These are phyloP conservation scores for Kluyveromyces aestuarii DNA, from an alignment of 805 yeast species.

Conservation along the genomic window DNA sequence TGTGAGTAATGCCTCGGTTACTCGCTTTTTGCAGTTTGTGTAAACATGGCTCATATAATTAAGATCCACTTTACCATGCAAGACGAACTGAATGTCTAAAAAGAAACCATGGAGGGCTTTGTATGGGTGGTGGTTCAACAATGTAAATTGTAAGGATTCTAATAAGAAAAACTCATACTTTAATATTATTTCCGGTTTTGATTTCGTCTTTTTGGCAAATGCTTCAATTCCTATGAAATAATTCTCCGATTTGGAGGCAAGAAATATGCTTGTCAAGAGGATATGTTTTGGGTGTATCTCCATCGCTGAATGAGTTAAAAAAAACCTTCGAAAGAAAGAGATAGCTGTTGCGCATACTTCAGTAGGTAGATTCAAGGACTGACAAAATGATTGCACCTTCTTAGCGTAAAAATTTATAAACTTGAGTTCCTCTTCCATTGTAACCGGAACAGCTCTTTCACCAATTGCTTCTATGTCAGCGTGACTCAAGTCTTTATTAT, in stretches of 20 bases:
- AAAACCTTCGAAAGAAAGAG: conserved; percentile 73
- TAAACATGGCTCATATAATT: conserved; percentile 58
- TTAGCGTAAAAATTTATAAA: conserved; percentile 65
- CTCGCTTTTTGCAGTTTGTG: conserved; percentile 57
- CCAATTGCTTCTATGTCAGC: conserved; percentile 23
- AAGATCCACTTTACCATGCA: conserved; percentile 38
- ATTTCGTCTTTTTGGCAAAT: conserved; percentile 63
- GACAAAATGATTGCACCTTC: conserved; percentile 60
- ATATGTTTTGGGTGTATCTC: conserved; percentile 80
- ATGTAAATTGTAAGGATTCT: conserved; percentile 66
- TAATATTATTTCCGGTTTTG: conserved; percentile 58
- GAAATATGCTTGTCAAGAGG: conserved; percentile 71
- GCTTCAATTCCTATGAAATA: conserved; percentile 77
- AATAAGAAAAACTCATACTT: conserved; percentile 72
- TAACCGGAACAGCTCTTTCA: conserved; percentile 36
- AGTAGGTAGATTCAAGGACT: conserved; percentile 72
- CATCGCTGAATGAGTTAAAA: conserved; percentile 71
- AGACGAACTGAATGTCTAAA: conserved; percentile 68
- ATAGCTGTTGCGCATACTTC: conserved; percentile 86
- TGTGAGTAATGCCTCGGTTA: conserved; percentile 61
- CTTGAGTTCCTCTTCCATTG: conserved; percentile 59
- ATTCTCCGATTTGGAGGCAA: conserved; percentile 91
- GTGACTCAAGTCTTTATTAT: conserved; percentile 23
- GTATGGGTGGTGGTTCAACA: conserved; percentile 82
- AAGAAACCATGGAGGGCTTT: conserved; percentile 91